Conservation (phyloP, 1,284 basidiomycete genomes). For the Mrakiaceae sp. region DNA sequence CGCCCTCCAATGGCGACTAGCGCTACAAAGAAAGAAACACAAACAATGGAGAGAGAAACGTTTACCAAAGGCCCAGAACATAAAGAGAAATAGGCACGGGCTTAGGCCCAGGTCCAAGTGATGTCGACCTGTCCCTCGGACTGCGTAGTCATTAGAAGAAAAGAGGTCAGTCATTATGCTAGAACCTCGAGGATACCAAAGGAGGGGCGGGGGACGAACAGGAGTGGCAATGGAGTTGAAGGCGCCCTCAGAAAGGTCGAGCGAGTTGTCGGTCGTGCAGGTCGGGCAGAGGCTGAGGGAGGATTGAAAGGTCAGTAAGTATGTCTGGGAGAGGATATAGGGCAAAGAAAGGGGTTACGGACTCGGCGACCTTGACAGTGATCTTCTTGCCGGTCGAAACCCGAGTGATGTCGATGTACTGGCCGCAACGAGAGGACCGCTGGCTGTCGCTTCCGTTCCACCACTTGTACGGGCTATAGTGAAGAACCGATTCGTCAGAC, state of each 20-base stretch:
- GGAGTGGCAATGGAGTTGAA: slow-evolving; percentile 42
- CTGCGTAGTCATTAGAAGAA: neutral
- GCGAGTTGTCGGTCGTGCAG: slow-evolving; percentile 50
- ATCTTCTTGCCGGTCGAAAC: slow-evolving; percentile 45
- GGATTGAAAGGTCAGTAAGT: too few species aligned
- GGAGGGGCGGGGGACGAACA: too few species aligned
- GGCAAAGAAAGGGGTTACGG: too few species aligned
- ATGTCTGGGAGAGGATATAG: too few species aligned
- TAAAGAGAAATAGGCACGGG: too few species aligned
- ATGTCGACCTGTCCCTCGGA: neutral
- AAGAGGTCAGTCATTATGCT: too few species aligned
- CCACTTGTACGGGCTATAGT: slow-evolving; percentile 19
- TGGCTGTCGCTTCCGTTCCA: neutral
- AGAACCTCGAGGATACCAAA: too few species aligned
- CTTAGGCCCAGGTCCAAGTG: neutral
- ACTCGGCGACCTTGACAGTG: slow-evolving; percentile 55
- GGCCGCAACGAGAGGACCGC: slow-evolving; percentile 44
- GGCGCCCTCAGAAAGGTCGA: slow-evolving; percentile 69
- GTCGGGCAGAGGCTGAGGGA: slow-evolving; percentile 52
- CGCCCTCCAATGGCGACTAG: too few species aligned
- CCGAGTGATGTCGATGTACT: slow-evolving; percentile 52
- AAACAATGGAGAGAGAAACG: too few species aligned
- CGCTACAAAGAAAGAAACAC: too few species aligned
- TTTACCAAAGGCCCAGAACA: too few species aligned
- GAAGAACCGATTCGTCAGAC: too few species aligned